Evolutionary conservation across 2,329 filamentous ascomycete species (phyloP), one percentile per base, ranked within the genome.

Genomic region (Trichocomaceae sp.): DNA sequence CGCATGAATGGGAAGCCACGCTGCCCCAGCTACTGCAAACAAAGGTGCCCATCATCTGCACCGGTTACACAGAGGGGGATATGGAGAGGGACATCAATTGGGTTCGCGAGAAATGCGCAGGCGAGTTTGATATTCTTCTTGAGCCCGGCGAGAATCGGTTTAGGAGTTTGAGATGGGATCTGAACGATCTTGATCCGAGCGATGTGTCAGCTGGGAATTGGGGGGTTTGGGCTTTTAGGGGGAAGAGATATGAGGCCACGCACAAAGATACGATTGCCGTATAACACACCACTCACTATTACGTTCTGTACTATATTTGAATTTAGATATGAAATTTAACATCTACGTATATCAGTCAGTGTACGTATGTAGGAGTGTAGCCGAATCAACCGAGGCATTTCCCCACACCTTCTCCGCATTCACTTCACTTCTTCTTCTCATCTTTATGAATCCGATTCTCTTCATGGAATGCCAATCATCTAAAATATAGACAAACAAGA

Each of bases 141-240:
- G 83, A 96, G 71, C 93, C 95, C 0, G 91, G 90, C 37, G 91
- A 97, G 79, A 99, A 99, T 67, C 80, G 79, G 15, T 99, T 99
- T 77, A 82, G 92, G 65, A 99, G 93, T 75, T 73, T 96, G 69
- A 80, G 92, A 64, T 99, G 95, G 95, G 95, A 99, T 73, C 72
- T 99, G 66, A 96, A 99, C 66, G 95, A 99, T 67, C 76, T 93
- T 60, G 93, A 96, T 69, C 91, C 92, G 6, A 88, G 95, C 67
- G 93, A 97, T 71, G 79, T 97, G 59, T 96, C 86, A 63, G 95
- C 90, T 66, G 92, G 93, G 54, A 99, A 99, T 72, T 99, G 90
- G 90, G 93, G 93, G 10, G 78, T 96, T 1, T 99, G 95, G 90
- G 90, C 87, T 13, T 99, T 99, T 77, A 83, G 93, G 74, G 93